Percentiles rank a stretch among this genome's conserved stretches.
These are phyloP conservation scores for Salvia hispanica DNA, from an alignment of 257 asterid genomes.

Conservation along the genomic window DNA sequence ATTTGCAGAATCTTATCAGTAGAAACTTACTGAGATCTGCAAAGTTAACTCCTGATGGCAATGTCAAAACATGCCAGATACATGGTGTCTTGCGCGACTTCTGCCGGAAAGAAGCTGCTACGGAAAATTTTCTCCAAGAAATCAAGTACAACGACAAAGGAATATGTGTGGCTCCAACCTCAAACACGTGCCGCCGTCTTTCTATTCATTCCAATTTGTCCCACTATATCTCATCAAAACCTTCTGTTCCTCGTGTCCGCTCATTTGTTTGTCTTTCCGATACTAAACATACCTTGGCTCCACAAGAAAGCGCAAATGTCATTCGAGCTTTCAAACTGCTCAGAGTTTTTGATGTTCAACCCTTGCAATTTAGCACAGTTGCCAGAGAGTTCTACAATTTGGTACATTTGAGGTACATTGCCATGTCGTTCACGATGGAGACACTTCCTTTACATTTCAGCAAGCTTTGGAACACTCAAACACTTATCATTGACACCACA, in stretches of 20 bases:
- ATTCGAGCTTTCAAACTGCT: background rate
- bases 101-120: background rate
- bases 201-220: background rate
- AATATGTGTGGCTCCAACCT: background rate
- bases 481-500: background rate
- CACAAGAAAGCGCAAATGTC: background rate
- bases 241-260: background rate
- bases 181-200: background rate
- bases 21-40: background rate
- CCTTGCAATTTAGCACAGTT: background rate
- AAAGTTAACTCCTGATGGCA: background rate
- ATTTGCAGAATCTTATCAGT: background rate
- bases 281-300: background rate
- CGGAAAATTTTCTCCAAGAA: background rate
- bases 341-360: background rate
- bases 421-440: background rate
- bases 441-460: background rate
- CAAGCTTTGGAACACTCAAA: background rate
- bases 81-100: background rate
- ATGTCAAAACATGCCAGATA: background rate
- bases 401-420: background rate
- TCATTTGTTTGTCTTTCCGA: background rate
- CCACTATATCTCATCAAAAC: background rate
- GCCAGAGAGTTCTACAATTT: background rate
- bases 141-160: background rate